Percentiles rank a stretch among this genome's conserved stretches.
phyloP scores from a whole-genome alignment of 192 early-diverging fungal genomes.

The Dissophora globulifera region DNA sequence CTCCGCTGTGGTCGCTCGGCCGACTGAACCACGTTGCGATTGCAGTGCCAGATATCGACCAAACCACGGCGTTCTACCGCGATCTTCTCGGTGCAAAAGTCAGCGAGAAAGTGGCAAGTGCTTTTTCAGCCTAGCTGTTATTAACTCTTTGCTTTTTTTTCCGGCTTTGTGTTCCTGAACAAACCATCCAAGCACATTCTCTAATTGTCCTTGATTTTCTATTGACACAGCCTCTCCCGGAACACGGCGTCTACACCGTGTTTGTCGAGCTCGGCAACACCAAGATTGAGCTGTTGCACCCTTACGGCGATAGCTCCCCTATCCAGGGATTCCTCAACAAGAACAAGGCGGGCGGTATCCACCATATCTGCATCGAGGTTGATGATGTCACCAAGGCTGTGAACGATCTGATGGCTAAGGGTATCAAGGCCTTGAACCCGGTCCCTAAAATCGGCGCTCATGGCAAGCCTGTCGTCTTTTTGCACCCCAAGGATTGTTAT shows the following conservation, averaged over 20 bases:
- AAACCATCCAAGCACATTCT: constrained; percentile 1
- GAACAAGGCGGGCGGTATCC: constrained; percentile 84
- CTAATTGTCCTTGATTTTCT: neutral
- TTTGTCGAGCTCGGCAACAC: constrained; percentile 89
- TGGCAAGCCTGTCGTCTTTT: constrained; percentile 80
- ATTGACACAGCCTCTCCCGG: constrained; percentile 78
- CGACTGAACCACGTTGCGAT: constrained; percentile 86
- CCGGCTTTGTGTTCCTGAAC: neutral
- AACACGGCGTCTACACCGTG: constrained; percentile 88
- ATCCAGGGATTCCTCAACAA: constrained; percentile 83
- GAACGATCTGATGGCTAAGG: constrained; percentile 68
- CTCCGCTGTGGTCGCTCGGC: constrained; percentile 74
- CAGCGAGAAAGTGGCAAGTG: constrained; percentile 70
- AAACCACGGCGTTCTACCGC: constrained; percentile 75
- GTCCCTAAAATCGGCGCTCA: constrained; percentile 88
- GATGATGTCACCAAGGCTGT: constrained; percentile 76
- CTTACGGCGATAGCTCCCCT: constrained; percentile 78
- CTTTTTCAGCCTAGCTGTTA: neutral
- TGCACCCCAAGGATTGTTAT: constrained; percentile 87
- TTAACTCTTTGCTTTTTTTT: neutral
- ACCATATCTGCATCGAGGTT: constrained; percentile 86
- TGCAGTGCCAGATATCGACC: constrained; percentile 79
- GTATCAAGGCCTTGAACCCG: constrained; percentile 71
- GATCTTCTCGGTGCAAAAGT: constrained; percentile 77
- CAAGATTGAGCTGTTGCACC: constrained; percentile 85